Evolutionary conservation across 2,329 filamentous ascomycete genomes (phyloP), one percentile per base, ranked within the genome.

Genomic region (Penicillium crustosum): DNA sequence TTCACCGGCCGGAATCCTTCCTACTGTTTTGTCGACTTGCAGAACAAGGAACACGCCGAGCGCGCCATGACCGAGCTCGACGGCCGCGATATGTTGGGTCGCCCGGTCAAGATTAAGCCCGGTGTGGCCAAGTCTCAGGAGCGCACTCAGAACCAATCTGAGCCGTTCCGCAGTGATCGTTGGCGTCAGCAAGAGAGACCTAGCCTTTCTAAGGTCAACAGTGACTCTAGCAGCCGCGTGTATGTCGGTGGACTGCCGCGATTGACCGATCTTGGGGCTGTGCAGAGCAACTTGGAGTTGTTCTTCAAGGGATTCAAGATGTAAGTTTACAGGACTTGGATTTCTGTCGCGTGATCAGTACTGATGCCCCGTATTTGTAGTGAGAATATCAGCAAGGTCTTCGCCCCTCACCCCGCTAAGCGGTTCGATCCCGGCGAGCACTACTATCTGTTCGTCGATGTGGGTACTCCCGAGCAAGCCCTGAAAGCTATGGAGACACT

Each of bases 1-100:
- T 84, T 88, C 71, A 88, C 83, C 31, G 84, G 82, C 41, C 80
- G 87, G 44, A 91, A 90, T 70, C 87, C 87, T 0, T 88, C 86
- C 38, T 90, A 90, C 75, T 91, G 88, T 76, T 91, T 91, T 65
- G 83, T 90, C 45, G 88, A 91, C 66, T 83, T 91, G 57, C 72
- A 73, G 45, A 80, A 78, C 47, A 79, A 79, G 45, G 83, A 83
- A 29, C 77, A 84, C 31, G 87, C 87, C 3, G 78, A 83, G 5
- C 71, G 72, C 2, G 86, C 85, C 2, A 84, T 90, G 70, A 67
- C 73, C n/a, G 76, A 80, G 13, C 75, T 90, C 43, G 78, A 83
- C 55, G 82, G 82, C 19, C 77, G 76, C 21, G 74, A 79, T 13
- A 75, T 90, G 33, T 78, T 83, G 15, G 83, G 83, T 27, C 81